These are phyloP conservation scores for Diversispora eburnea DNA, from an alignment of 192 early-diverging fungal genomes.

Conservation along the genomic window DNA sequence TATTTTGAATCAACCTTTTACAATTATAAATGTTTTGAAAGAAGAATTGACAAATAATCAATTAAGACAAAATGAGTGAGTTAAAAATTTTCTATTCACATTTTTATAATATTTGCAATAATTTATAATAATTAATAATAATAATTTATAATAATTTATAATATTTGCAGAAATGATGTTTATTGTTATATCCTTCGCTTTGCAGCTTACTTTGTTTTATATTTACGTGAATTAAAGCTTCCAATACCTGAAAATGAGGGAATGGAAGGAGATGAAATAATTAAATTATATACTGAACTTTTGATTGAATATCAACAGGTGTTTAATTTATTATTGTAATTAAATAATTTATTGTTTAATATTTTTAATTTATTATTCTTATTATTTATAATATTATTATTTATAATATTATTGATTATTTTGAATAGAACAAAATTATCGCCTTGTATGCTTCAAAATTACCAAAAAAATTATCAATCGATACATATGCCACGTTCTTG, in stretches of 20 bases:
- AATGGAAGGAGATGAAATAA: not conserved
- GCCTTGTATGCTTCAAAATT: constrained; percentile 23
- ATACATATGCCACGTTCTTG: constrained; percentile 8
- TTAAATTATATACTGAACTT: constrained; percentile 9
- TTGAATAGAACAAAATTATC: not conserved
- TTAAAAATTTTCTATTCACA: not conserved
- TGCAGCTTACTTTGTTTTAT: constrained; percentile 63
- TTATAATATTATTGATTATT: not conserved
- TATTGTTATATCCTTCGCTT: constrained; percentile 62
- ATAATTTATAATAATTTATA: constrained; percentile 16
- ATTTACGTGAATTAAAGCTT: constrained; percentile 11
- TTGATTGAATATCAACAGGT: not conserved
- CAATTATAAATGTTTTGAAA: constrained; percentile 37
- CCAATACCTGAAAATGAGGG: constrained; percentile 3
- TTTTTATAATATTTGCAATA: too few relatives aligned
- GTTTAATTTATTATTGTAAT: not conserved
- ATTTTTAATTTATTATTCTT: not conserved
- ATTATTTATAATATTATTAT: not conserved
- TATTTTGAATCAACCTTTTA: constrained; percentile 44
- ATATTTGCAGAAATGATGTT: constrained; percentile 27
- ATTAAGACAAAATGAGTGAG: not conserved
- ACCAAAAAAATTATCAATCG: constrained; percentile 16
- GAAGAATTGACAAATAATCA: constrained; percentile 28
- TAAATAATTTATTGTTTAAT: not conserved
- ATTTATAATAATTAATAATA: not conserved